Evolutionary conservation across 805 yeast species (phyloP), one percentile per base, ranked within the genome.

Genomic region (Hemisphaericaspora nanyangensis): DNA sequence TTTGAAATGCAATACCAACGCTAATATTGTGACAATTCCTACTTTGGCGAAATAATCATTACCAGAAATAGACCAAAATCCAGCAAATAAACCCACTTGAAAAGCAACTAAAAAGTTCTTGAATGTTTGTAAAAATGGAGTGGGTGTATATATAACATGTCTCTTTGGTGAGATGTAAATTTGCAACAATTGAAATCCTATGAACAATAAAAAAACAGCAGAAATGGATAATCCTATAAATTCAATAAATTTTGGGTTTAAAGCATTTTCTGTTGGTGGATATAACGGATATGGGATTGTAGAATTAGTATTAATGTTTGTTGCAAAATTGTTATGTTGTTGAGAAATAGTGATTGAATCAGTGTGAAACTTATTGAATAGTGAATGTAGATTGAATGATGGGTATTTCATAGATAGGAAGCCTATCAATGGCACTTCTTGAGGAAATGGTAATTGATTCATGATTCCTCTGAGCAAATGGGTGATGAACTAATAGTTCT

Each of bases 1-100:
- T 13, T 72, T 41, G 7, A 59, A 39, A 30, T 73, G 74, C 10
- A 77, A 49, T 0, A 79, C 79, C 1, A 67, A 32, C 2, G 71
- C 59, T 3, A 68, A 7, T 15, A 38, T 26, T 5, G 29, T 19
- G 3, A 42, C 38, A 11, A 44, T 32, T 12, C 35, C 15, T 3
- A 35, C 18, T n/a, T 32, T 29, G 11, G 42, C n/a, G 22, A 46
- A 37, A 16, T 27, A 34, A 11, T 18, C 19, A 18, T 17, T 35
- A 17, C 24, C 10, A 19, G 24, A 34, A n/a, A 39, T 20, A 11
- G 20, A 31, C 17, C 29, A 29, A 15, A 33, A 27, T 4, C 18
- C 22, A 8, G 31, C 35, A 11, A 20, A 31, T 16, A 35, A 39
- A 16, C 22, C 26, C n/a, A 38, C 16, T 33, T 55, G 58, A 28